These are phyloP conservation scores for Nitzschia sp. DNA, from an alignment of 108 stramenopile genomes.

Conservation along the genomic window DNA sequence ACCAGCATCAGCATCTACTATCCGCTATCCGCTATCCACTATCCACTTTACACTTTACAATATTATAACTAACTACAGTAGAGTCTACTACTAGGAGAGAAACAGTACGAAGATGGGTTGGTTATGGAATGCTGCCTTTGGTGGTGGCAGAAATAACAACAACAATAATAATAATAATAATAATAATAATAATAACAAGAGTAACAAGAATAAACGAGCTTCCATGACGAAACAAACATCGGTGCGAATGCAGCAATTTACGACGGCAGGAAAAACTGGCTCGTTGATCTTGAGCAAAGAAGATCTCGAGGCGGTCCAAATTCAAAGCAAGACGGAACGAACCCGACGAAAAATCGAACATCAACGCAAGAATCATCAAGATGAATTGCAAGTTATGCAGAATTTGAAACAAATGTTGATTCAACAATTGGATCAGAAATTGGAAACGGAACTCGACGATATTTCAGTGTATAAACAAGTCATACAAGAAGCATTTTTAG, in stretches of 20 bases:
- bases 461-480: neutral
- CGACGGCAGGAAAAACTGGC: neutral
- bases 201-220: no score
- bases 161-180: no score
- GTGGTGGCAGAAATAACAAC: no score
- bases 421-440: neutral
- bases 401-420: neutral
- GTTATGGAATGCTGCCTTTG: no score
- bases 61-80: no score
- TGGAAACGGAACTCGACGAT: neutral
- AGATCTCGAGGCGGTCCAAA: neutral
- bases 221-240: no score
- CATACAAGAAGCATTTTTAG: neutral
- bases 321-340: slow-evolving; percentile 1
- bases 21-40: no score
- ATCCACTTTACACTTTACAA: no score
- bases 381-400: neutral
- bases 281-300: slow-evolving; percentile 2
- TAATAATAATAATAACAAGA: no score
- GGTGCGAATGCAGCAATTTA: slow-evolving; percentile 4
- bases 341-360: slow-evolving; percentile 2
- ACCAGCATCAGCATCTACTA: no score
- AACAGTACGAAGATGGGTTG: no score
- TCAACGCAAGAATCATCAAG: slow-evolving; percentile 5
- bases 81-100: no score